Base-by-base conservation (phyloP, 2,329 filamentous ascomycete species). In the Monosporascus ibericus region DNA sequence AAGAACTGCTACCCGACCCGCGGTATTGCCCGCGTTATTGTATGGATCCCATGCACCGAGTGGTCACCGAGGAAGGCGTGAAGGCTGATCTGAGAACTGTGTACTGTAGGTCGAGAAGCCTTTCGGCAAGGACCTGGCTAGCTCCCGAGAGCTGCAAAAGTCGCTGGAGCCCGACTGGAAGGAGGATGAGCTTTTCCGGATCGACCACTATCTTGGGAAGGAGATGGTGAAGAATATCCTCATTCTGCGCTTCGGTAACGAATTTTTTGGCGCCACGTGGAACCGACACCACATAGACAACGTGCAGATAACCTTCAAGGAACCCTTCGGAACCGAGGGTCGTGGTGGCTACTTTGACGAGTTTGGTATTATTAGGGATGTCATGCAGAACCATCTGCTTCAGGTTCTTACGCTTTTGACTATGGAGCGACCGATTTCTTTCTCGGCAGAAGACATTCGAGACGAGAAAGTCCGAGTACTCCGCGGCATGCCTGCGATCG, bases 211-310 rank as follows among this genome's bases (percentile, higher is more conserved):
- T 74, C 84, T 99, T 47, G 95, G 95, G 66, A 99, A 99, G 81
- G 94, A 99, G 76, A 99, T 99, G 94, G 94, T 99, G 66, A 99
- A 99, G 85, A 99, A 99, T 76, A 95, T 99, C 63, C 81, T 99
- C 61, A 96, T 99, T 63, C 83, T 99, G 61, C 85, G 95, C 69
- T 99, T 99, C 70, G 95, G 94, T 64, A 99, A 99, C 78, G 92
- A 95, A 62, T 99, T 99, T 81, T 89, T 99, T 64, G 92, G 92
- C 60, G 92, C 94, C 44, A 99, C 92, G 54, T 99, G 94, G 94
- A 99, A 97, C 80, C 85, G 94, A 63, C 92, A 96, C 73, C 92
- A 97, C 80, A 99, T 99, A 76, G 94, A 97, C 77, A 99, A 96
- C 66, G 88, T 99, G 48, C 94, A 97, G 78, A 97, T 99, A 69